Evolutionary conservation across 2,329 filamentous ascomycete species (phyloP).

Genomic region (Sclerotinia trifoliorum): DNA sequence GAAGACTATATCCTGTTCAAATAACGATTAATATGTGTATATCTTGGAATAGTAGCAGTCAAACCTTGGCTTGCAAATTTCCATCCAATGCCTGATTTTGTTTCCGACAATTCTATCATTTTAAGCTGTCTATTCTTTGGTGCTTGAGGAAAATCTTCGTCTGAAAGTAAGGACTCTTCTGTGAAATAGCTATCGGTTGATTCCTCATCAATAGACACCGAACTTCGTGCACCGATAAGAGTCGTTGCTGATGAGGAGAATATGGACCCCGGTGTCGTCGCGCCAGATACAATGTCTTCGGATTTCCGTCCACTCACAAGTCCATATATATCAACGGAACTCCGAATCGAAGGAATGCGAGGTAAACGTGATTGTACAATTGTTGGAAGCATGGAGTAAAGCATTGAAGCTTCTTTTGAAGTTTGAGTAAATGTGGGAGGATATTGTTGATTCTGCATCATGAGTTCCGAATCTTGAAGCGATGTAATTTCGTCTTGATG

Average conservation of each 20-base stretch:
- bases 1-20: conserved; percentile 46
- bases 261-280: conserved; percentile 32
- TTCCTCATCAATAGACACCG: background rate
- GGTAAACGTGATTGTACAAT: conserved; percentile 53
- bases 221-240: conserved; percentile 23
- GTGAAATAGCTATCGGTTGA: conserved; percentile 18
- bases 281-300: conserved; percentile 37
- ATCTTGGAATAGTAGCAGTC: background rate
- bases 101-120: conserved; percentile 24
- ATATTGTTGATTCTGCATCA: background rate
- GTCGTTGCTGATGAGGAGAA: conserved; percentile 32
- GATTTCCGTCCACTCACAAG: conserved; percentile 22
- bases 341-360: conserved; percentile 50
- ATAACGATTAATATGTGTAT: background rate
- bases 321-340: conserved; percentile 41
- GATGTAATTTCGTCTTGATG: background rate
- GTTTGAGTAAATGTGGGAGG: conserved; percentile 6
- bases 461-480: background rate
- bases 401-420: conserved; percentile 43
- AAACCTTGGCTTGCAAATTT: conserved; percentile 51
- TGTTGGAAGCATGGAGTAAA: conserved; percentile 54
- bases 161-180: conserved; percentile 27
- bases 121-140: conserved; percentile 22
- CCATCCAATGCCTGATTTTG: conserved; percentile 48
- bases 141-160: conserved; percentile 28